Evolutionary conservation across 1,284 basidiomycete genomes (phyloP).

Genomic region (Earliella scabrosa): DNA sequence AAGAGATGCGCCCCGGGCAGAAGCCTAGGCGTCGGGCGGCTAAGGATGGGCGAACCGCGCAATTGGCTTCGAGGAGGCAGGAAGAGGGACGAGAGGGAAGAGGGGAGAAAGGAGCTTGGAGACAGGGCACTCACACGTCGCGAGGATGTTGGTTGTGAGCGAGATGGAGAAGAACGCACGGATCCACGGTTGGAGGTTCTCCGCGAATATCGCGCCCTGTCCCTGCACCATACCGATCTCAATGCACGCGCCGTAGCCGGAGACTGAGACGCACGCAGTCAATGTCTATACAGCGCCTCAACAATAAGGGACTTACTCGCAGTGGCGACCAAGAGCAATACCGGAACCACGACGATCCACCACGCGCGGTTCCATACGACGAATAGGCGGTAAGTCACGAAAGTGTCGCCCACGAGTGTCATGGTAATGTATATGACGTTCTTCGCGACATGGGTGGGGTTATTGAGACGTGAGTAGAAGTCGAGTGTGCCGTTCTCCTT

Average conservation of each 20-base stretch:
- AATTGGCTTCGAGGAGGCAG: too few species aligned
- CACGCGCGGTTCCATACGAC: constrained; percentile 21
- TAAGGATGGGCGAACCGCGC: not conserved
- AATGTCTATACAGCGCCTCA: too few species aligned
- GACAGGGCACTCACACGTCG: constrained; percentile 22
- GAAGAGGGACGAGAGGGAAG: too few species aligned
- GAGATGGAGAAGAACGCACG: constrained; percentile 25
- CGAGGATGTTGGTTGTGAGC: constrained; percentile 20
- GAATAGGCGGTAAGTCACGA: constrained; percentile 22
- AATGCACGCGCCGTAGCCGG: constrained; percentile 22
- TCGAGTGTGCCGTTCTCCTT: constrained; percentile 8
- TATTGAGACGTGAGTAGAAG: constrained; percentile 16
- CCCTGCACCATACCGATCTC: constrained; percentile 18
- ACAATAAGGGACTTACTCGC: constrained; percentile 15
- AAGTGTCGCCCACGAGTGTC: constrained; percentile 23
- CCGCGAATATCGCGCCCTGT: constrained; percentile 18
- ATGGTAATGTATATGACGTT: constrained; percentile 24
- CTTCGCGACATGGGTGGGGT: constrained; percentile 24
- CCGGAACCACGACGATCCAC: constrained; percentile 18
- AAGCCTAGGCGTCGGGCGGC: not conserved
- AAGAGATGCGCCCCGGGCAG: not conserved
- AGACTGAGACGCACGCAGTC: too few species aligned
- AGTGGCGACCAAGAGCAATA: constrained; percentile 14
- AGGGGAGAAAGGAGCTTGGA: too few species aligned
- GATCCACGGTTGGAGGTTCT: constrained; percentile 21